Base-by-base conservation (phyloP, 2,329 filamentous ascomycete genomes). In the Microdochium paspali region DNA sequence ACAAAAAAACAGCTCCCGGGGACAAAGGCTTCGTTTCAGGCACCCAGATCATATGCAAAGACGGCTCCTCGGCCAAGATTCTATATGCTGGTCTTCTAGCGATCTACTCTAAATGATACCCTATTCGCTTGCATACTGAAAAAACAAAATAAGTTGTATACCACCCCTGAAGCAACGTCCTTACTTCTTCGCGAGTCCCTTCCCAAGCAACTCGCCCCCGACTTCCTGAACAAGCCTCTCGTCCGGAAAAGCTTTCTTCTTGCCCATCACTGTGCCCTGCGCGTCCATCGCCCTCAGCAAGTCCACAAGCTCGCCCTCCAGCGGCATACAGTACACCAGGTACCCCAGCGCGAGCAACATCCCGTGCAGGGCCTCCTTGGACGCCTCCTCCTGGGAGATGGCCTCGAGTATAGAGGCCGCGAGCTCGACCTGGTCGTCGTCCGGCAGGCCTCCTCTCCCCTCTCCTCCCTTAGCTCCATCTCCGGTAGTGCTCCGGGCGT, bases 321-420 rank as follows among this genome's bases (percentile, higher is more conserved):
- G 58, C 4, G 82, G 78, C 2, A 80, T 77, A 51, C 79, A 80
- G 59, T 90, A 95, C 1, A 84, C 74, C 24, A 96, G 61, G 54
- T 89, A 79, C 0, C 90, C 91, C 18, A 95, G 63, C 2, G 85
- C 85, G 15, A 90, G 71, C 28, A 95, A 57, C 63, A 90, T 80
- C 0, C 88, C 88, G 58, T 85, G 86, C 13, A 90, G 65, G 0
- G 86, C 85, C 57, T 95, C 90, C 10, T 61, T 67, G 0, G 91
- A 82, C 30, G 69, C 65, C 26, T 74, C 69, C 54, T 84, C 80
- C 48, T 77, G 71, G 2, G 64, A 59, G 42, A 83, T 79, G 2
- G 86, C 85, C 64, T 96, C 90, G 1, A 95, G 68, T 7, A 93
- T 67, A 1, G 87, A 85, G 1, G 90, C 90, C 0, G 85, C 80